Conservation (phyloP, 208 protist species). For the Acanthamoeba healyi region DNA sequence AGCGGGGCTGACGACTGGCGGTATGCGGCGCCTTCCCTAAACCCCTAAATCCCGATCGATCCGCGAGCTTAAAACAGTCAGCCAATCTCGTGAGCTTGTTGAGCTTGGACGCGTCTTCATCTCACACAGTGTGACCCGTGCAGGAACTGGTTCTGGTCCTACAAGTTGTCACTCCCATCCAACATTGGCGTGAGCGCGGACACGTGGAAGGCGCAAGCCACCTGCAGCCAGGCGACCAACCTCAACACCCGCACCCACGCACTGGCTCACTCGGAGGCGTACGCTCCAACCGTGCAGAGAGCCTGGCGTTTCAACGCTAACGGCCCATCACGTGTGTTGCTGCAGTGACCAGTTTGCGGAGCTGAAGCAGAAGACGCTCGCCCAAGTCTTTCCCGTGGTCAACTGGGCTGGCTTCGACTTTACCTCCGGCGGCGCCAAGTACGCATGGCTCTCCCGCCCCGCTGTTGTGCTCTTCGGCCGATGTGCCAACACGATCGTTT, state of each 20-base stretch:
- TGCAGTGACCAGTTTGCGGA: constrained; percentile 28
- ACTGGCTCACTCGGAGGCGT: background rate
- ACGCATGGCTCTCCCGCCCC: background rate
- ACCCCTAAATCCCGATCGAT: no score
- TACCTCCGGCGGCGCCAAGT: background rate
- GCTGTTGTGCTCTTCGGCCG: background rate
- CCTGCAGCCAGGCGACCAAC: background rate
- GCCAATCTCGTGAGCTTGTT: background rate
- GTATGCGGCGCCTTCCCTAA: no score
- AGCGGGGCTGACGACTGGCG: background rate
- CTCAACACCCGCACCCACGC: background rate
- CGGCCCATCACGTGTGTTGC: background rate
- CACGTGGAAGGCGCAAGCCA: background rate
- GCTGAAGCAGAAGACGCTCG: background rate
- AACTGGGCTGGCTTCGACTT: background rate
- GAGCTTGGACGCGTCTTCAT: no score
- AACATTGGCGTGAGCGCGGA: background rate
- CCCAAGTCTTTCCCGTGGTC: background rate
- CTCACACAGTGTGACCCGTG: no score
- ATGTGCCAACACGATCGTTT: background rate
- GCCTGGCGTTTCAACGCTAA: background rate
- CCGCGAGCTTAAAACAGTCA: background rate
- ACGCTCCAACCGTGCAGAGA: background rate
- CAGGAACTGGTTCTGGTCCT: constrained; percentile 11
- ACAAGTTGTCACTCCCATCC: background rate